Percentiles rank a stretch among this genome's conserved stretches.
phyloP scores from a whole-genome alignment of 1,284 basidiomycete species.

The Cutaneotrichosporon sp. region DNA sequence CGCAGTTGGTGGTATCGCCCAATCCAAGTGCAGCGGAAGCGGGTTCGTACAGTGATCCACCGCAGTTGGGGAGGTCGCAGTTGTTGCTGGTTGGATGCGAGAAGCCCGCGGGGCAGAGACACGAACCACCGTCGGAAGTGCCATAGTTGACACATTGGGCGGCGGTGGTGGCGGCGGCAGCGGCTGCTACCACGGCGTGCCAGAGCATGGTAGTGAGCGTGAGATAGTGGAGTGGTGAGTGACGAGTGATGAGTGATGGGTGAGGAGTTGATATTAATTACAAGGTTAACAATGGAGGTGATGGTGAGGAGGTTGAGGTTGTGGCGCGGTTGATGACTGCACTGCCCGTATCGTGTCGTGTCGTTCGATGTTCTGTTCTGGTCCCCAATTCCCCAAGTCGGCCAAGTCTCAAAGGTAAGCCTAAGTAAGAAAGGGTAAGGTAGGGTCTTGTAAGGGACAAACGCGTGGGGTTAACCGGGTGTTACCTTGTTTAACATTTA shows the following conservation, averaged over 20 bases:
- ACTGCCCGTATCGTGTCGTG: too few relatives aligned
- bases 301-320: too few relatives aligned
- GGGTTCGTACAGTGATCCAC: constrained; percentile 67
- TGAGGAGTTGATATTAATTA: background rate
- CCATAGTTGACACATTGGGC: constrained; percentile 21
- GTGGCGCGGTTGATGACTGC: too few relatives aligned
- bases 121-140: constrained; percentile 39
- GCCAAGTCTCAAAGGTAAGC: too few relatives aligned
- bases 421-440: too few relatives aligned
- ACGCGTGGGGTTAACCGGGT: too few relatives aligned
- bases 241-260: background rate
- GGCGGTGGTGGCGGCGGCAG: constrained; percentile 4
- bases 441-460: too few relatives aligned
- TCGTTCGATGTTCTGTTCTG: too few relatives aligned
- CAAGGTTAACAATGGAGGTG: too few relatives aligned
- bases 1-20: constrained; percentile 62
- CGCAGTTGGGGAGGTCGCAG: constrained; percentile 61
- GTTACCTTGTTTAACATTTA: too few relatives aligned
- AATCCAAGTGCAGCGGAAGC: constrained; percentile 48
- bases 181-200: constrained; percentile 11
- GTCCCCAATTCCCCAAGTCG: too few relatives aligned
- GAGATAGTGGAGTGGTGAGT: background rate
- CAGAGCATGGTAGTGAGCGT: constrained; percentile 9
- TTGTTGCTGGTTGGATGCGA: constrained; percentile 27
- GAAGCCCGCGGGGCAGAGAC: constrained; percentile 69